A percentile compares a stretch with the other conserved stretches of the same genome.
Conservation (phyloP, 1,284 basidiomycete genomes). For the Moesziomyces antarcticus region DNA sequence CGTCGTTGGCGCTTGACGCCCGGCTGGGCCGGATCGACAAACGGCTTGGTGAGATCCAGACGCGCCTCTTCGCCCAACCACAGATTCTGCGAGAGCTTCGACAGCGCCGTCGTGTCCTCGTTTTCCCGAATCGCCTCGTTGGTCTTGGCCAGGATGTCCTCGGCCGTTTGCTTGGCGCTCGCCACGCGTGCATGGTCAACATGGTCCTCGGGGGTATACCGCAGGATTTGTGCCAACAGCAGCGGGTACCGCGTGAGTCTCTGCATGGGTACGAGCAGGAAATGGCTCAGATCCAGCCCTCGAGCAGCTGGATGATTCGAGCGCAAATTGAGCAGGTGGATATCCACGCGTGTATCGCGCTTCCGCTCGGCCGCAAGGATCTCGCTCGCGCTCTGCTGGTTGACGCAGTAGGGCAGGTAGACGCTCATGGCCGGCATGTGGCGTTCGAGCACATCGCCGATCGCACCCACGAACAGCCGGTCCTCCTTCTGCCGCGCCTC, state of each 20-base stretch:
- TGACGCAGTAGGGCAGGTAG: slow-evolving; percentile 91
- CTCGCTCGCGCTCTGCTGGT: slow-evolving; percentile 83
- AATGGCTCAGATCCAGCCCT: slow-evolving; percentile 88
- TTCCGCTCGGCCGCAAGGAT: slow-evolving; percentile 80
- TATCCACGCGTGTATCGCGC: slow-evolving; percentile 75
- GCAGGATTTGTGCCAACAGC: slow-evolving; percentile 88
- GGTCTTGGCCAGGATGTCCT: slow-evolving; percentile 80
- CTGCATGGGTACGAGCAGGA: slow-evolving; percentile 92
- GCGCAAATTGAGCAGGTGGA: slow-evolving; percentile 79
- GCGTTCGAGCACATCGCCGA: slow-evolving; percentile 83
- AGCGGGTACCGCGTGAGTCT: slow-evolving; percentile 94
- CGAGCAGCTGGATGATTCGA: slow-evolving; percentile 79
- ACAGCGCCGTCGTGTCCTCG: slow-evolving; percentile 80
- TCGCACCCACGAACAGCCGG: slow-evolving; percentile 85
- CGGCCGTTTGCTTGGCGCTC: slow-evolving; percentile 75
- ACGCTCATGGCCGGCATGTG: slow-evolving; percentile 81
- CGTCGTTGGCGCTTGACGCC: slow-evolving; percentile 69
- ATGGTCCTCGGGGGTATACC: slow-evolving; percentile 90
- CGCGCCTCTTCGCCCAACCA: slow-evolving; percentile 73
- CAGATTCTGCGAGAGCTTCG: slow-evolving; percentile 78
- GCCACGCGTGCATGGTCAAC: slow-evolving; percentile 77
- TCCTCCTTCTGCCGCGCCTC: slow-evolving; percentile 91
- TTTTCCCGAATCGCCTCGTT: slow-evolving; percentile 90
- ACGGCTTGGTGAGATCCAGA: slow-evolving; percentile 84
- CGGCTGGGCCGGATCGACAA: slow-evolving; percentile 76